A percentile compares a stretch with the other conserved stretches of the same genome.
These are phyloP conservation scores for Syzygium jambos DNA, from an alignment of 345 rosid species.

Conservation along the genomic window DNA sequence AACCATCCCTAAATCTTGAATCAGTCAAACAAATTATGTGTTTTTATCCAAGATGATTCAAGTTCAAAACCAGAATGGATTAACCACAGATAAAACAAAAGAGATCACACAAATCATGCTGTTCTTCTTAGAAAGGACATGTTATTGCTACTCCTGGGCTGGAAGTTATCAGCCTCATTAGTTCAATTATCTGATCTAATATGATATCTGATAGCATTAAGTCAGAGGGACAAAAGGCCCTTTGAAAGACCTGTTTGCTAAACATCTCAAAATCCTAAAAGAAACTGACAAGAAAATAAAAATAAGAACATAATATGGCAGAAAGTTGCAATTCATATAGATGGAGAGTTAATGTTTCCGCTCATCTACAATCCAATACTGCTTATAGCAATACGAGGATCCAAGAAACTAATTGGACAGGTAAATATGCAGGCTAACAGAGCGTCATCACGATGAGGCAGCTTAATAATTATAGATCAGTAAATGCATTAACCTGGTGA, in stretches of 20 bases:
- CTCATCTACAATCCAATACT: not conserved
- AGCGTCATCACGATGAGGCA: not conserved
- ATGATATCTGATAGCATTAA: not conserved
- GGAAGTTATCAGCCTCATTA: not conserved
- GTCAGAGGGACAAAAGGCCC: not conserved
- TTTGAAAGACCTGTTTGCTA: not conserved
- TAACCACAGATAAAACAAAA: not conserved
- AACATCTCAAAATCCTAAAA: not conserved
- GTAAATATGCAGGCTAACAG: not conserved
- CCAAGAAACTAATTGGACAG: not conserved
- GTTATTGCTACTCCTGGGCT: not conserved
- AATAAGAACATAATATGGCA: not conserved
- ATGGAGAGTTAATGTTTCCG: not conserved
- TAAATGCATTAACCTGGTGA: constrained; percentile 46
- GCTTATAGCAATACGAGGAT: not conserved
- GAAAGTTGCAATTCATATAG: not conserved
- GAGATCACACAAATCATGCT: not conserved
- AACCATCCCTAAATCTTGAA: not conserved
- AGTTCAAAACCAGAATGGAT: not conserved
- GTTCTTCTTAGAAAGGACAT: not conserved
- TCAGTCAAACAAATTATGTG: not conserved
- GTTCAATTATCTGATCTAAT: not conserved
- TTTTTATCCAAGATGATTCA: not conserved
- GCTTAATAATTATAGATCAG: constrained; percentile 1
- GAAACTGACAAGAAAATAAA: not conserved